Conservation (phyloP, 1,139 yeast species). For the Geotrichum australiense region DNA sequence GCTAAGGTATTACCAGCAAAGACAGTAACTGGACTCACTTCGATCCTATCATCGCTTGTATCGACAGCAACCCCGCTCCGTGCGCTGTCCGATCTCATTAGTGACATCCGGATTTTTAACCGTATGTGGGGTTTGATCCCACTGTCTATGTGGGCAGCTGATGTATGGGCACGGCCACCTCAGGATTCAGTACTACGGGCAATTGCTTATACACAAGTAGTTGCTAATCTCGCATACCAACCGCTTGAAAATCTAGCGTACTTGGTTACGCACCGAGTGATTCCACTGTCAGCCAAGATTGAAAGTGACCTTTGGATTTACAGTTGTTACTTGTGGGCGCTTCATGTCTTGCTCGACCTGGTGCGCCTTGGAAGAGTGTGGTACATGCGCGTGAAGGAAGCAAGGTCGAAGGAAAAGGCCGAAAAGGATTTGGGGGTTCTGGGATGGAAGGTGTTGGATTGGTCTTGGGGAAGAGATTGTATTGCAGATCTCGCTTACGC, state of each 20-base stretch:
- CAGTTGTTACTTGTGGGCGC: slow-evolving; percentile 39
- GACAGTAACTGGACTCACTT: neutral
- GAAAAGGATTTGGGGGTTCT: no score
- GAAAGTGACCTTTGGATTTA: slow-evolving; percentile 34
- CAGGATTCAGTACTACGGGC: slow-evolving; percentile 26
- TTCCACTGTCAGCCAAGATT: slow-evolving; percentile 27
- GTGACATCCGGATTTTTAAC: slow-evolving; percentile 37
- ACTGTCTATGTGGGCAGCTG: slow-evolving; percentile 34
- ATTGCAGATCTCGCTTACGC: slow-evolving; percentile 35
- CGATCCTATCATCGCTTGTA: neutral
- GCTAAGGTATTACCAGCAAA: neutral
- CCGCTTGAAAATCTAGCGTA: slow-evolving; percentile 39
- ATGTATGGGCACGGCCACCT: slow-evolving; percentile 23
- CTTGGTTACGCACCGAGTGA: slow-evolving; percentile 35
- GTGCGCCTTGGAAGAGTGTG: slow-evolving; percentile 25
- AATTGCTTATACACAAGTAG: slow-evolving; percentile 34
- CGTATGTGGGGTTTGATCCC: slow-evolving; percentile 37
- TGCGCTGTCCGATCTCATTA: slow-evolving; percentile 30
- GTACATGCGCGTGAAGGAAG: slow-evolving; percentile 2
- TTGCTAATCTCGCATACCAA: slow-evolving; percentile 36
- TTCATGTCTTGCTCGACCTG: slow-evolving; percentile 37
- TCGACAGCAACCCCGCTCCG: slow-evolving; percentile 23
- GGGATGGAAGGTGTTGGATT: no score
- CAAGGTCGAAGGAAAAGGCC: slow-evolving; percentile 3
- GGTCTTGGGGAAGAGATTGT: slow-evolving; percentile 15